Conservation (phyloP, 1,284 basidiomycete genomes). For the Ustilago shanxiensis region DNA sequence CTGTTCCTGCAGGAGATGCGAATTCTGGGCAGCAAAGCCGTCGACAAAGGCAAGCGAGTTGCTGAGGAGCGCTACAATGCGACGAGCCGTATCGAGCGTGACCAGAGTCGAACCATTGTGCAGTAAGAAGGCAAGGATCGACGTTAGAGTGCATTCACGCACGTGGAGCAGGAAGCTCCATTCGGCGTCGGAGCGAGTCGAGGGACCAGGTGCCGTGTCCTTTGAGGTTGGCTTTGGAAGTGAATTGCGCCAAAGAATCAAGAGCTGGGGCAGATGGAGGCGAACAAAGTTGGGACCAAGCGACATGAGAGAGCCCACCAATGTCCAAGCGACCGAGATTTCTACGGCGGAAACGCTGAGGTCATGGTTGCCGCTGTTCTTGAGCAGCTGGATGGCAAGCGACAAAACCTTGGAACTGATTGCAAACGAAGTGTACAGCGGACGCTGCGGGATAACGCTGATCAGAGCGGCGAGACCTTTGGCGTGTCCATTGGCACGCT, state of each 20-base stretch:
- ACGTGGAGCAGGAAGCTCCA: slow-evolving; percentile 94
- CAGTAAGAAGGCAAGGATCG: slow-evolving; percentile 86
- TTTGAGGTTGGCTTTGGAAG: slow-evolving; percentile 92
- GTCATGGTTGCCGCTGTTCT: slow-evolving; percentile 90
- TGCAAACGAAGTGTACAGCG: slow-evolving; percentile 94
- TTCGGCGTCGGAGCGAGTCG: slow-evolving; percentile 75
- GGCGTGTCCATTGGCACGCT: slow-evolving; percentile 86
- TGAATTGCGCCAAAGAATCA: slow-evolving; percentile 96
- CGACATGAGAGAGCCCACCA: slow-evolving; percentile 89
- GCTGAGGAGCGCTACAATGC: slow-evolving; percentile 85
- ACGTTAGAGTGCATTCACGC: slow-evolving; percentile 88
- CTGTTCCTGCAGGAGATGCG: slow-evolving; percentile 53
- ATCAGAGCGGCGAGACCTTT: slow-evolving; percentile 89
- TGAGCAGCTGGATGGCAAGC: slow-evolving; percentile 88
- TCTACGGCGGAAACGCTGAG: slow-evolving; percentile 84
- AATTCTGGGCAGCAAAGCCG: slow-evolving; percentile 72
- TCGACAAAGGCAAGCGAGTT: slow-evolving; percentile 92
- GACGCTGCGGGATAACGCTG: slow-evolving; percentile 84
- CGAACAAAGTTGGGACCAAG: slow-evolving; percentile 94
- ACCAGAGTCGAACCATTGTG: slow-evolving; percentile 79
- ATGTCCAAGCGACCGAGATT: slow-evolving; percentile 93
- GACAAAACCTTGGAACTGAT: slow-evolving; percentile 90
- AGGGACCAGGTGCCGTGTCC: slow-evolving; percentile 78
- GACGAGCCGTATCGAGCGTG: slow-evolving; percentile 88
- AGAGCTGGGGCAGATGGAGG: slow-evolving; percentile 88